Conservation (phyloP, 441 rosid genomes). For the Daphne laureola region DNA sequence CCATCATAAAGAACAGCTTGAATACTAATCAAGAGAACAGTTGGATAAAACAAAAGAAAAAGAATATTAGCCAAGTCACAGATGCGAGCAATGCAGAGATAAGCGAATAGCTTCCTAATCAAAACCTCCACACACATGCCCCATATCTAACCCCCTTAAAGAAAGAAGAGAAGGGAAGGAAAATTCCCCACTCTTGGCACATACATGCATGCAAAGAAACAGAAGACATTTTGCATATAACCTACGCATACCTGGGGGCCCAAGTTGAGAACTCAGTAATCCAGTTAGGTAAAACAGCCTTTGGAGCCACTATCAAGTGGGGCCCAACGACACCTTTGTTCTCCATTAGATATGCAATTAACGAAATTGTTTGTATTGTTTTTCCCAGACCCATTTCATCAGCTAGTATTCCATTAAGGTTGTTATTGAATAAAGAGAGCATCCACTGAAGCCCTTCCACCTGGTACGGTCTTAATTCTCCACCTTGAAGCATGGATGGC, state of each 20-base stretch:
- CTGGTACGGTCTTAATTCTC: slow-evolving; percentile 90
- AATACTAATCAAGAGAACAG: slow-evolving; percentile 52
- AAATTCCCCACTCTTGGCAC: background rate
- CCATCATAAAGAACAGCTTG: slow-evolving; percentile 95
- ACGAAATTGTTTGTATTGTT: slow-evolving; percentile 93
- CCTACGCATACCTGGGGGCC: slow-evolving; percentile 65
- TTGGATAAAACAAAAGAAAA: slow-evolving; percentile 11
- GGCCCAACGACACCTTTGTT: slow-evolving; percentile 87
- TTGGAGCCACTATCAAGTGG: slow-evolving; percentile 96
- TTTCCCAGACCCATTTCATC: slow-evolving; percentile 99
- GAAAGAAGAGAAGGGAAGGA: too few species aligned
- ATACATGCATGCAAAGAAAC: slow-evolving; percentile 1
- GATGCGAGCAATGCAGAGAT: background rate
- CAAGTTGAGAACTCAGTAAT: slow-evolving; percentile 87
- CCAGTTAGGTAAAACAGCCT: slow-evolving; percentile 99
- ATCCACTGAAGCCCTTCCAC: slow-evolving; percentile 99
- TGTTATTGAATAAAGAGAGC: slow-evolving; percentile 95
- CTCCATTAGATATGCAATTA: slow-evolving; percentile 90
- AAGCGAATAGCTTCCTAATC: background rate
- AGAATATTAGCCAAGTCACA: background rate
- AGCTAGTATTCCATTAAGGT: slow-evolving; percentile 97
- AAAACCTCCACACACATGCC: background rate
- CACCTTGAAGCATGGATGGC: slow-evolving; percentile 90
- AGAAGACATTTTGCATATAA: slow-evolving; percentile 6
- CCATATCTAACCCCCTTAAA: too few species aligned